A percentile compares a stretch with the other conserved stretches of the same genome.
Conservation (phyloP, 768 basidiomycete genomes). For the Russula griseocarnosa region DNA sequence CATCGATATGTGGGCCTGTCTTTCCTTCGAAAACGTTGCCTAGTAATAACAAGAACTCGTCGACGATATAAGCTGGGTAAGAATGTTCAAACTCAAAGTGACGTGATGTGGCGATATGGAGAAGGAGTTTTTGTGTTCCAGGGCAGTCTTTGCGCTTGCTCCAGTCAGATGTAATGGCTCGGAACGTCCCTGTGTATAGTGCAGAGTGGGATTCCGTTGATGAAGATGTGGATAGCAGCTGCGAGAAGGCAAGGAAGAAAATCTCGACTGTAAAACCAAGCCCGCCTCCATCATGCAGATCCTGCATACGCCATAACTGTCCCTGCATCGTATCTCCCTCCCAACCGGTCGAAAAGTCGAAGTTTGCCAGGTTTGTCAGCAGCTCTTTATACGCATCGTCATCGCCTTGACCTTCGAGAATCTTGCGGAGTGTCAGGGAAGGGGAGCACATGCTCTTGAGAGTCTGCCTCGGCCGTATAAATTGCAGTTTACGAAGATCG, state of each 20-base stretch:
- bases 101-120: not conserved
- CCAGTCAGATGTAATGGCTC: not conserved
- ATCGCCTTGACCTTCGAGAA: not conserved
- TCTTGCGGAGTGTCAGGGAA: not conserved
- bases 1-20: not conserved
- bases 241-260: too few relatives aligned
- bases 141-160: not conserved
- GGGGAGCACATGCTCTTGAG: not conserved
- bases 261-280: constrained; percentile 9
- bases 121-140: constrained; percentile 3
- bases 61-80: not conserved
- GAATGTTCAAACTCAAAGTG: too few relatives aligned
- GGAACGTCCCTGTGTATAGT: not conserved
- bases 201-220: not conserved
- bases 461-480: not conserved
- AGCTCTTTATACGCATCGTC: not conserved
- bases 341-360: not conserved
- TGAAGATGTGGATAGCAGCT: not conserved
- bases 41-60: not conserved
- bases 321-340: not conserved
- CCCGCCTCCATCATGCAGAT: not conserved
- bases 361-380: not conserved
- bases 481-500: not conserved
- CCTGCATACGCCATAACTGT: not conserved
- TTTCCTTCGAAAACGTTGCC: not conserved